Percentiles rank a stretch among this genome's conserved stretches.
These are phyloP conservation scores for Begonia loranthoides DNA, from an alignment of 306 rosid genomes.

Conservation along the genomic window DNA sequence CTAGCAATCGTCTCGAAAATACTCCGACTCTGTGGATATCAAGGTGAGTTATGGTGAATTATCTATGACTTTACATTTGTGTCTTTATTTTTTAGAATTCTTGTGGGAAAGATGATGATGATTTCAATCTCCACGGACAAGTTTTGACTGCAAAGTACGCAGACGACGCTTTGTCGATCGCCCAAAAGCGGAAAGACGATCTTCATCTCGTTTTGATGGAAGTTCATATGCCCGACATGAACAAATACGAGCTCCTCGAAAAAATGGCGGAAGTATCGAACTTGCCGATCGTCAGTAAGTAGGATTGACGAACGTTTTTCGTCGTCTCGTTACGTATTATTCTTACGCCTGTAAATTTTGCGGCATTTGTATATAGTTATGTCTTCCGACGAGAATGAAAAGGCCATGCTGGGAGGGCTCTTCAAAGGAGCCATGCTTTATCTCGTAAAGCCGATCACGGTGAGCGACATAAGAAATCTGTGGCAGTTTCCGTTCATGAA, in stretches of 20 bases:
- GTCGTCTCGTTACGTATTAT: not conserved
- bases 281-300: conserved; percentile 29
- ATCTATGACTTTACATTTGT: not conserved
- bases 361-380: conserved; percentile 15
- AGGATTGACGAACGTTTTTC: not conserved
- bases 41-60: conserved; percentile 25
- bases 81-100: no score
- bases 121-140: not conserved
- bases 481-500: conserved; percentile 22
- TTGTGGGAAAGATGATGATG: not conserved
- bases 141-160: conserved; percentile 26
- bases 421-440: conserved; percentile 21
- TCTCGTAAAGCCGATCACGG: conserved; percentile 14
- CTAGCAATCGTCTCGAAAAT: conserved; percentile 19
- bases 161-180: conserved; percentile 25
- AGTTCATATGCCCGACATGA: conserved; percentile 27
- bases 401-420: conserved; percentile 6
- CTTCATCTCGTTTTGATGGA: conserved; percentile 27
- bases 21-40: conserved; percentile 21
- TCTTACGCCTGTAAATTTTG: not conserved
- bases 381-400: conserved; percentile 18
- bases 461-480: conserved; percentile 9
- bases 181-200: conserved; percentile 10
- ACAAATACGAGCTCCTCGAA: conserved; percentile 12
- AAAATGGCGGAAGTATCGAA: conserved; percentile 14